These are phyloP conservation scores for Ophiostoma himal-ulmi DNA, from an alignment of 2,329 filamentous ascomycete genomes.

Conservation along the genomic window DNA sequence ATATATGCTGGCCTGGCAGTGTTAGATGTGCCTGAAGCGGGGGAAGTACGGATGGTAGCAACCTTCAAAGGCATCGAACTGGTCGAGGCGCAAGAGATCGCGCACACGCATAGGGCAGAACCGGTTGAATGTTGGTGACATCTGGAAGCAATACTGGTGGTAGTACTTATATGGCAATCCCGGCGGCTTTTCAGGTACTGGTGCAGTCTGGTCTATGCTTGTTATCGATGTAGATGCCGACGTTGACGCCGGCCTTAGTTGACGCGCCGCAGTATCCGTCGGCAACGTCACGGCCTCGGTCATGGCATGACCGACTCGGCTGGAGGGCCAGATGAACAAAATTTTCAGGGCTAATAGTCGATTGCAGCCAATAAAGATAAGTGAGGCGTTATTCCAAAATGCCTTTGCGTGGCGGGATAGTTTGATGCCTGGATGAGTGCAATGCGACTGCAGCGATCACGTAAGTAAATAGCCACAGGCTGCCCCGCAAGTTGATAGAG, in stretches of 20 bases:
- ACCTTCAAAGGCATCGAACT: slow-evolving; percentile 51
- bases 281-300: slow-evolving; percentile 34
- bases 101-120: slow-evolving; percentile 53
- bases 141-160: slow-evolving; percentile 57
- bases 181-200: background rate
- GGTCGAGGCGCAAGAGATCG: slow-evolving; percentile 46
- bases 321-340: background rate
- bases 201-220: slow-evolving; percentile 8
- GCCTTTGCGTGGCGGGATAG: background rate
- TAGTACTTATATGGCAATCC: slow-evolving; percentile 37
- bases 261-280: slow-evolving; percentile 7
- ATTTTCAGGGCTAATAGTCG: background rate
- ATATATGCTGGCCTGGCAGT: slow-evolving; percentile 47
- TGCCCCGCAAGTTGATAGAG: slow-evolving; percentile 9
- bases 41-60: slow-evolving; percentile 18
- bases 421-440: background rate
- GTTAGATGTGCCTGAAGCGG: background rate
- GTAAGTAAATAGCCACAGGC: background rate
- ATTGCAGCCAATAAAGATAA: background rate
- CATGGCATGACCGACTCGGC: slow-evolving; percentile 43
- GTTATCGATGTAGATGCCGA: background rate
- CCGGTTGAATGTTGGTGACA: slow-evolving; percentile 54
- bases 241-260: background rate
- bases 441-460: slow-evolving; percentile 17
- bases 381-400: background rate